phyloP scores from a whole-genome alignment of 805 yeast genomes.

The Nakazawaea sp. region DNA sequence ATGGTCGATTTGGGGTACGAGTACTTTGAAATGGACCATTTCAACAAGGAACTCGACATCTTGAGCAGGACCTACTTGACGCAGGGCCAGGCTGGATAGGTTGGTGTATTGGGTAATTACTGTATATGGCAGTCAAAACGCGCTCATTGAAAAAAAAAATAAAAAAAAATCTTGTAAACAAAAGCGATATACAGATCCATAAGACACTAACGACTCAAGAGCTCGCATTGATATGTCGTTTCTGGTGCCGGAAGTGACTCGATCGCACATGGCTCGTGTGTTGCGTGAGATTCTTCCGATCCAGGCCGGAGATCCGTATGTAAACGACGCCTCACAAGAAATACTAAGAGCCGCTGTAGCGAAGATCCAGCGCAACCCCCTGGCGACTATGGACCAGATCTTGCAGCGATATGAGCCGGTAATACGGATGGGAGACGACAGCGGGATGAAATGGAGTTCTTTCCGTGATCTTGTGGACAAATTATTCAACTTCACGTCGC shows the following conservation, averaged over 20 bases:
- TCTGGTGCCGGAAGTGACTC: slow-evolving; percentile 19
- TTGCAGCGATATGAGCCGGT: slow-evolving; percentile 15
- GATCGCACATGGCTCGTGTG: slow-evolving; percentile 26
- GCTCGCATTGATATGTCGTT: neutral
- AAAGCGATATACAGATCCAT: neutral
- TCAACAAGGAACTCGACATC: slow-evolving; percentile 30
- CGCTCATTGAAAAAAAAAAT: neutral
- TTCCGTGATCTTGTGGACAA: slow-evolving; percentile 26
- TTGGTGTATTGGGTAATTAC: no score
- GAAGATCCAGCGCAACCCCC: neutral
- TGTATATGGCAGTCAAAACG: neutral
- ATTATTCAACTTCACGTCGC: slow-evolving; percentile 21
- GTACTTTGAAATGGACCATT: slow-evolving; percentile 31
- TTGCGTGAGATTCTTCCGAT: slow-evolving; percentile 29
- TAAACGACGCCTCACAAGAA: slow-evolving; percentile 19
- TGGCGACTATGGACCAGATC: slow-evolving; percentile 3
- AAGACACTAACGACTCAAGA: neutral
- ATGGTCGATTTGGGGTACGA: slow-evolving; percentile 56
- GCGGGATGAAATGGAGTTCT: slow-evolving; percentile 23
- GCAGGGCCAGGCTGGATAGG: neutral
- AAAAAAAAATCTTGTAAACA: neutral
- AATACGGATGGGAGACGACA: slow-evolving; percentile 18
- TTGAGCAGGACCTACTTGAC: slow-evolving; percentile 4
- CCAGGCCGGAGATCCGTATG: slow-evolving; percentile 29
- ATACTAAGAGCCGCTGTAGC: slow-evolving; percentile 1